A percentile compares a stretch with the other conserved stretches of the same genome.
These are phyloP conservation scores for Glycine latifolia DNA, from an alignment of 306 rosid species.

Conservation along the genomic window DNA sequence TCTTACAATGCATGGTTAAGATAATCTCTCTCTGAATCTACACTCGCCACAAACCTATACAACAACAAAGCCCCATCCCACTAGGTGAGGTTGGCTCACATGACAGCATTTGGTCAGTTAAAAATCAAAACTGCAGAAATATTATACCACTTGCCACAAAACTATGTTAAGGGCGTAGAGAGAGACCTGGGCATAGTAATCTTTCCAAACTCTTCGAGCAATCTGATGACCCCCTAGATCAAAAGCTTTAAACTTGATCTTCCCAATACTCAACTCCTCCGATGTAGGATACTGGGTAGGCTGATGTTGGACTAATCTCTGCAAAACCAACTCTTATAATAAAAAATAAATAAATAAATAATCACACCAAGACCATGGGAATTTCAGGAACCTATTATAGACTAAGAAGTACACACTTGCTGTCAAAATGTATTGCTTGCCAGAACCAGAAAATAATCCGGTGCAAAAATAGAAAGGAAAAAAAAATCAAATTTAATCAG, in stretches of 20 bases:
- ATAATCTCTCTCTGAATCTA: background rate
- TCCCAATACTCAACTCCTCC: slow-evolving; percentile 92
- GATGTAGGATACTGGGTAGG: slow-evolving; percentile 94
- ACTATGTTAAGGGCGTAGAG: background rate
- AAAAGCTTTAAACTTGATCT: slow-evolving; percentile 93
- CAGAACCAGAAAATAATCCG: slow-evolving; percentile 1
- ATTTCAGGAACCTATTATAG: slow-evolving; percentile 1
- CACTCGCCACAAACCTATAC: too few relatives aligned
- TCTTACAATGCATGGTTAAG: background rate
- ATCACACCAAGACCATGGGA: slow-evolving; percentile 29
- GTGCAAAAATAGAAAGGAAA: background rate
- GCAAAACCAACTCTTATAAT: slow-evolving; percentile 56
- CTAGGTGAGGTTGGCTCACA: too few relatives aligned
- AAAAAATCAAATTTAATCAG: background rate
- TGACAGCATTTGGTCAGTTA: too few relatives aligned
- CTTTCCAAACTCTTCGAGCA: slow-evolving; percentile 96
- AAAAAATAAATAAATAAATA: too few relatives aligned
- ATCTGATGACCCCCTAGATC: slow-evolving; percentile 92
- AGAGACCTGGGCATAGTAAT: slow-evolving; percentile 89
- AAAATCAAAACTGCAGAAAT: too few relatives aligned
- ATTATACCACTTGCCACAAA: background rate
- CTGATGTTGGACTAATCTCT: slow-evolving; percentile 96
- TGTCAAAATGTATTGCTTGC: slow-evolving; percentile 11
- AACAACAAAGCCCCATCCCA: too few relatives aligned
- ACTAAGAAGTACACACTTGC: slow-evolving; percentile 1